These are phyloP conservation scores for Silene conica DNA, from an alignment of 148 eudicot genomes.

Conservation along the genomic window DNA sequence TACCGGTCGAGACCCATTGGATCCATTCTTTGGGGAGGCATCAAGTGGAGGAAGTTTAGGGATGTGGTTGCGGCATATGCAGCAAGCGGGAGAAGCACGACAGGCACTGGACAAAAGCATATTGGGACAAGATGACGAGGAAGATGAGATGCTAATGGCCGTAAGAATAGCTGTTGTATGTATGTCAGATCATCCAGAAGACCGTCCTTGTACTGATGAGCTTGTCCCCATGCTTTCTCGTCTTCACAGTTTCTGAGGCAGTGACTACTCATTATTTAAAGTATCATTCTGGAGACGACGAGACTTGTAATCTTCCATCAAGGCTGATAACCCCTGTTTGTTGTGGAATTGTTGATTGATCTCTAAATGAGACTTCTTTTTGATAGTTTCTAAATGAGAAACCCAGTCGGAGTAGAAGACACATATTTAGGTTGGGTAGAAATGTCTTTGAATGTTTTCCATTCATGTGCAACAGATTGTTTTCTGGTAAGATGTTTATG, in stretches of 20 bases:
- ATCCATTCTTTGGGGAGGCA: slow-evolving; percentile 64
- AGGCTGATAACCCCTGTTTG: neutral
- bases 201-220: slow-evolving; percentile 89
- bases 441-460: neutral
- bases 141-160: slow-evolving; percentile 93
- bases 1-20: slow-evolving; percentile 73
- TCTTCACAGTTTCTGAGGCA: slow-evolving; percentile 66
- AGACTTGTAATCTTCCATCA: neutral
- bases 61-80: slow-evolving; percentile 75
- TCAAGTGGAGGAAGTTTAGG: slow-evolving; percentile 66
- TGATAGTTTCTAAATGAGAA: neutral
- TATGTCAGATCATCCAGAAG: slow-evolving; percentile 78
- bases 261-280: too few relatives aligned
- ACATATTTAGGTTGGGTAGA: neutral
- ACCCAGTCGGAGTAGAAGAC: neutral
- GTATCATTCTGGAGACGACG: neutral
- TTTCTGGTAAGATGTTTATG: slow-evolving; percentile 25
- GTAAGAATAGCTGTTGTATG: slow-evolving; percentile 80
- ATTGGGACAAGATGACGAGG: slow-evolving; percentile 76
- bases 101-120: slow-evolving; percentile 78
- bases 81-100: slow-evolving; percentile 77
- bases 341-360: neutral
- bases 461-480: neutral
- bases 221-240: slow-evolving; percentile 95
- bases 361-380: slow-evolving; percentile 1